These are phyloP conservation scores for Trichoderma asperellum DNA, from an alignment of 2,329 filamentous ascomycete species.

Conservation along the genomic window DNA sequence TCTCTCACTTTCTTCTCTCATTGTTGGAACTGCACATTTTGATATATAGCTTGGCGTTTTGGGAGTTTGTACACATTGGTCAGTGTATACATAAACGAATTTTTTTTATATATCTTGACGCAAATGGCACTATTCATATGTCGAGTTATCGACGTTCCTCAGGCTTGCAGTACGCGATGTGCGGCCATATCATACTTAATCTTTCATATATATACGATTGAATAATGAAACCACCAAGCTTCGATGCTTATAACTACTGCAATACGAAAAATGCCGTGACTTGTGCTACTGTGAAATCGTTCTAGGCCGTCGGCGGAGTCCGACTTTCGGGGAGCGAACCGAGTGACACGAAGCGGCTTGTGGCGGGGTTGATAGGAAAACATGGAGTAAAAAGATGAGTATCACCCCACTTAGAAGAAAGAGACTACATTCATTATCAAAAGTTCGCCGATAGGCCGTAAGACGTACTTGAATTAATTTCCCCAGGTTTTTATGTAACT, in stretches of 20 bases:
- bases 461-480: neutral
- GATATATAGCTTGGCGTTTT: slow-evolving; percentile 17
- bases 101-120: neutral
- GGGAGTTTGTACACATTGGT: neutral
- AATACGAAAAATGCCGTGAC: neutral
- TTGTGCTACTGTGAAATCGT: neutral
- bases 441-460: slow-evolving; percentile 10
- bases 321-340: slow-evolving; percentile 7
- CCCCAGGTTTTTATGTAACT: neutral
- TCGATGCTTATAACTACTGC: neutral
- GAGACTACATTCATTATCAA: slow-evolving; percentile 14
- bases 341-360: slow-evolving; percentile 12
- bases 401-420: slow-evolving; percentile 23
- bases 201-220: neutral
- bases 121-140: neutral
- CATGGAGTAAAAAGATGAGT: slow-evolving; percentile 7
- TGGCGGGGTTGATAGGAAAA: slow-evolving; percentile 22
- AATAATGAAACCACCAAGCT: neutral
- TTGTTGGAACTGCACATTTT: neutral
- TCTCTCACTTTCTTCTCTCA: neutral
- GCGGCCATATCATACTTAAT: neutral
- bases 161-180: neutral
- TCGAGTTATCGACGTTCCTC: neutral
- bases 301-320: slow-evolving; percentile 14
- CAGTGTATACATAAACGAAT: neutral